These are phyloP conservation scores for Corchorus capsularis DNA, from an alignment of 345 rosid species.

Conservation along the genomic window DNA sequence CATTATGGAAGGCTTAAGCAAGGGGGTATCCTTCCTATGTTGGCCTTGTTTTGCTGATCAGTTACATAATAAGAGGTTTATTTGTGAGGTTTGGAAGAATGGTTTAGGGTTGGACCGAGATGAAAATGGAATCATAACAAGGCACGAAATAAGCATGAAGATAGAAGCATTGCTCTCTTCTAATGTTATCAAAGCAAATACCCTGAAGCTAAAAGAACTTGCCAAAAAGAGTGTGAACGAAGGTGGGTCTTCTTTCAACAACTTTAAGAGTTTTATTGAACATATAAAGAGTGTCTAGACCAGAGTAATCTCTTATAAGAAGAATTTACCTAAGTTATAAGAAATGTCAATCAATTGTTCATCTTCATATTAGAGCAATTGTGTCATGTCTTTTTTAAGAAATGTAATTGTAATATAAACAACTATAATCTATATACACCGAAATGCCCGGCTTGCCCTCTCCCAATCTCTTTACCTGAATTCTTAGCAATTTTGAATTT, in stretches of 20 bases:
- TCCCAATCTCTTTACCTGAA: no score
- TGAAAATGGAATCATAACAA: background rate
- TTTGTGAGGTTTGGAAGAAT: conserved; percentile 45
- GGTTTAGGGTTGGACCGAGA: conserved; percentile 12
- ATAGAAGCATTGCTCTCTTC: conserved; percentile 1
- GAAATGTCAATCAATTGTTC: no score
- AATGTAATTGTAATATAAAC: no score
- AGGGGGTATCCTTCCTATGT: conserved; percentile 48
- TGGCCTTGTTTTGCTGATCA: conserved; percentile 58
- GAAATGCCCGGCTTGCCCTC: no score
- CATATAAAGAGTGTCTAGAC: background rate
- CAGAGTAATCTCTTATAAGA: no score
- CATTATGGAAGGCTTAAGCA: conserved; percentile 29
- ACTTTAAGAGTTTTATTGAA: conserved; percentile 27
- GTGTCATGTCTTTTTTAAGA: no score
- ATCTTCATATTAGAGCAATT: no score
- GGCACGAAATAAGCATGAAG: background rate
- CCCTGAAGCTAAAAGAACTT: conserved; percentile 29
- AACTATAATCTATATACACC: background rate
- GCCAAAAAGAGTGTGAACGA: conserved; percentile 19
- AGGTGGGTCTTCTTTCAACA: conserved; percentile 36
- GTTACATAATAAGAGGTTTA: conserved; percentile 38
- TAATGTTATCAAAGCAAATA: conserved; percentile 20
- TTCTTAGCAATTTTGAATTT: no score
- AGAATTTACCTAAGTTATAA: no score